Percentiles rank a stretch among this genome's conserved stretches.
phyloP scores from a whole-genome alignment of 805 yeast species.

The Yamadazyma akitaensis region DNA sequence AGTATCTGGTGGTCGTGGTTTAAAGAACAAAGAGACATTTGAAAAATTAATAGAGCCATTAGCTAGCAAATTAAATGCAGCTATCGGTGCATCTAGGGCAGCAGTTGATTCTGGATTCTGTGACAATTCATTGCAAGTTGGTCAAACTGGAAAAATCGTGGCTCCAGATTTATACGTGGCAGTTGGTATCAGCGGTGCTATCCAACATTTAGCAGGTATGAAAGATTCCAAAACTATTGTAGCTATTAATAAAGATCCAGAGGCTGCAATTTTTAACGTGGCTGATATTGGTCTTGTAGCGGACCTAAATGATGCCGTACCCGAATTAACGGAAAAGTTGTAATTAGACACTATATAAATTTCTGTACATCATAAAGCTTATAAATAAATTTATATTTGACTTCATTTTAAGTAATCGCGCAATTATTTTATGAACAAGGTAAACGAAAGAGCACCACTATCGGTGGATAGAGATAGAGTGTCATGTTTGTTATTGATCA shows the following conservation, averaged over 20 bases:
- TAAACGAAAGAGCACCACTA: conserved; percentile 7
- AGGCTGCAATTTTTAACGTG: conserved; percentile 87
- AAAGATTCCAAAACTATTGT: conserved; percentile 92
- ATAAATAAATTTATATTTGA: neutral
- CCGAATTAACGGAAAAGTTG: conserved; percentile 83
- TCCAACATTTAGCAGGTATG: conserved; percentile 98
- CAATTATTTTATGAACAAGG: neutral
- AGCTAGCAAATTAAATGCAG: conserved; percentile 82
- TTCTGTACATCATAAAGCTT: neutral
- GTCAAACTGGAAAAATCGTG: conserved; percentile 96
- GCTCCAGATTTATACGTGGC: conserved; percentile 96
- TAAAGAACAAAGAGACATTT: conserved; percentile 85
- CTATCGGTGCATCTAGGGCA: conserved; percentile 96
- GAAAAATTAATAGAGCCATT: conserved; percentile 74
- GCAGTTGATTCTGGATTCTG: conserved; percentile 96
- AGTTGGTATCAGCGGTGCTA: conserved; percentile 94
- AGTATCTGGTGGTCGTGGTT: conserved; percentile 92
- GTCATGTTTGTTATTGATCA: conserved; percentile 39
- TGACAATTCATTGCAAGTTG: conserved; percentile 94
- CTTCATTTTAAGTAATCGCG: neutral
- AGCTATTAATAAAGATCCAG: conserved; percentile 92
- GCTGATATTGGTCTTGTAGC: conserved; percentile 91
- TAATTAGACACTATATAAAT: conserved; percentile 14
- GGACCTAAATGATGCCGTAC: conserved; percentile 79
- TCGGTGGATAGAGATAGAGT: conserved; percentile 35